Conservation (phyloP, 306 rosid genomes). For the Sesbania bispinosa region DNA sequence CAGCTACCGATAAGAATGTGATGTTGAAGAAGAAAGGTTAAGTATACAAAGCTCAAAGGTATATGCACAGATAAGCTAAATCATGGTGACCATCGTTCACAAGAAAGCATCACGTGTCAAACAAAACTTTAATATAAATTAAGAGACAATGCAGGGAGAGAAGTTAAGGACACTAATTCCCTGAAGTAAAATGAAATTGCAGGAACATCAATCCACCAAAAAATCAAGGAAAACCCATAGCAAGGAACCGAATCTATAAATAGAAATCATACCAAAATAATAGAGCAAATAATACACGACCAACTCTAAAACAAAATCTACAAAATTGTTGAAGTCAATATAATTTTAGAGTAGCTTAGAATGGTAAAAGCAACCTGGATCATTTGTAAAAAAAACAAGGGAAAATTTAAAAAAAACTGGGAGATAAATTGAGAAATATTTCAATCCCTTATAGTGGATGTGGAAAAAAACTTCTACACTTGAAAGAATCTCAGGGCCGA, state of each 20-base stretch:
- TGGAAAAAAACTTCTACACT: not conserved
- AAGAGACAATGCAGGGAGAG: constrained; percentile 32
- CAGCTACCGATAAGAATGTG: constrained; percentile 6
- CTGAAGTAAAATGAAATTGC: constrained; percentile 51
- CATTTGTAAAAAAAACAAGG: not conserved
- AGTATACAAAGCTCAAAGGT: constrained; percentile 27
- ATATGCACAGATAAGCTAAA: constrained; percentile 27
- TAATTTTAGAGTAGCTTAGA: too few species aligned
- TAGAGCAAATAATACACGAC: too few species aligned
- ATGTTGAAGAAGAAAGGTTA: constrained; percentile 26
- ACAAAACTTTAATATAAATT: constrained; percentile 31
- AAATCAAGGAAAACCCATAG: constrained; percentile 27
- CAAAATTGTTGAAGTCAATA: too few species aligned
- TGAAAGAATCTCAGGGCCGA: not conserved
- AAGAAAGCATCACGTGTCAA: constrained; percentile 76
- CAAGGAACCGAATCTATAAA: constrained; percentile 21
- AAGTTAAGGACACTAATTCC: constrained; percentile 45
- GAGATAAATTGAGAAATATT: not conserved
- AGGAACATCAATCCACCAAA: constrained; percentile 33
- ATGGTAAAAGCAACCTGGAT: not conserved
- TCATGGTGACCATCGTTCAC: constrained; percentile 45
- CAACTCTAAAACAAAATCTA: too few species aligned
- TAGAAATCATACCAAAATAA: not conserved
- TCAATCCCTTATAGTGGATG: not conserved
- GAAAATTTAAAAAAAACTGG: not conserved